Conservation (phyloP, 2,329 filamentous ascomycete genomes). For the Alternaria brassicicola region DNA sequence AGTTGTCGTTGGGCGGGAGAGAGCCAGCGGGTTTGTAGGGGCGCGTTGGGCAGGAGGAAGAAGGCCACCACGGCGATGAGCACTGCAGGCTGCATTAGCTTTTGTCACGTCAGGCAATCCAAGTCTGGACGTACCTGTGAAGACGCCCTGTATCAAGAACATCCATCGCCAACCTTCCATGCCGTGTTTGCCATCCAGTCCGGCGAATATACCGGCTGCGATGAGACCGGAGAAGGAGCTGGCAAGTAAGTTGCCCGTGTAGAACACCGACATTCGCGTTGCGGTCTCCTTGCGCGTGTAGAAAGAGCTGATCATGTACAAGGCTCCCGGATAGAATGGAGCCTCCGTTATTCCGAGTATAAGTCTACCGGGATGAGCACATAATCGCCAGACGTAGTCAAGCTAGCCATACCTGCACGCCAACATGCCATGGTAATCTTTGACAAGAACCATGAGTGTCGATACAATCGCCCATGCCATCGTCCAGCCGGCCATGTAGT, state of each 20-base stretch:
- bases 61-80: background rate
- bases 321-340: conserved; percentile 39
- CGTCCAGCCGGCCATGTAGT: conserved; percentile 43
- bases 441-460: conserved; percentile 29
- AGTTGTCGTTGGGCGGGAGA: conserved; percentile 51
- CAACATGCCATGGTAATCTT: conserved; percentile 40
- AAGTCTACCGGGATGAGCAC: background rate
- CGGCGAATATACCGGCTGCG: conserved; percentile 43
- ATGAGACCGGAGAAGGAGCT: conserved; percentile 52
- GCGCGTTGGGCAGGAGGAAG: conserved; percentile 36
- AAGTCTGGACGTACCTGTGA: conserved; percentile 23
- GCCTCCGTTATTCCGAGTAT: background rate
- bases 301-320: conserved; percentile 46
- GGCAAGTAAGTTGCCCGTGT: conserved; percentile 50
- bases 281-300: conserved; percentile 48
- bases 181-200: conserved; percentile 49
- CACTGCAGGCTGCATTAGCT: background rate
- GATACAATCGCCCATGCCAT: conserved; percentile 45
- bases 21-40: conserved; percentile 52
- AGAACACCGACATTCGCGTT: conserved; percentile 41
- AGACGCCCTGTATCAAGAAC: conserved; percentile 51
- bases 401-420: conserved; percentile 17
- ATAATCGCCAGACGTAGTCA: background rate
- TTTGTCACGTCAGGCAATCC: background rate
- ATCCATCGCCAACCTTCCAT: conserved; percentile 53